Base-by-base conservation (phyloP, 192 early-diverging fungal species). In the Borealophlyctis nickersoniae region DNA sequence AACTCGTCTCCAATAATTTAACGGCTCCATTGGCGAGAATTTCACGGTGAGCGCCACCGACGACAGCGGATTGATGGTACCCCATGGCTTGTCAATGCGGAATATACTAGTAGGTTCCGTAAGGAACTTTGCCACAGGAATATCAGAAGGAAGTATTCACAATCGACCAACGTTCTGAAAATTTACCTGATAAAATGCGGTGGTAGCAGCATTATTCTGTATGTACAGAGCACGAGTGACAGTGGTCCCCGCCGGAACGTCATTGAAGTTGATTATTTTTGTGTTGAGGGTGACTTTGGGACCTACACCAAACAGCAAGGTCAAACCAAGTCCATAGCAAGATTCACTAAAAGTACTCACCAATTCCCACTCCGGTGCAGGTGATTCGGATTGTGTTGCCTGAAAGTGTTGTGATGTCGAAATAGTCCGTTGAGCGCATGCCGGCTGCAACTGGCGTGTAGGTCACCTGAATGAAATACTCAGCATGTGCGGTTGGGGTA, bases 1-100 rank as follows among this genome's bases (percentile, higher is more conserved):
- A 0, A 84, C 73, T 4, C 82, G 62, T 19, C 82, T 64, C 55
- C 80, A 76, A 63, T 84, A 84, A 66, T 84, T 84, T 0, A 84
- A 80, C 0, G 82, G 75, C 45, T 84, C 81, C 2, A 49, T 49
- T 9, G 82, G 83, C 52, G 70, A 71, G 55, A 84, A 81, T 49
- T 71, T 75, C 11, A 84, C 59, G 23, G 77, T 80, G 7, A 84
- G 59, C 22, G 81, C 68, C 5, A 83, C 66, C 3, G 73, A 73
- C n/a, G 82, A 81, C 56, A 78, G 49, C 26, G 82, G 72, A 31
- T 63, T 63, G 35, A 84, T 74, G 0, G 57, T 68, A 4, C 82
- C 82, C 29, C 49, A 84, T 19, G 73, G 67, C 57, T 84, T 84
- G 56, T 84, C 82, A 30, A 84, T 73, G 28, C 64, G 63, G 55